These are phyloP conservation scores for Trichophaea hybrida DNA, from an alignment of 2,329 filamentous ascomycete genomes.

Conservation along the genomic window DNA sequence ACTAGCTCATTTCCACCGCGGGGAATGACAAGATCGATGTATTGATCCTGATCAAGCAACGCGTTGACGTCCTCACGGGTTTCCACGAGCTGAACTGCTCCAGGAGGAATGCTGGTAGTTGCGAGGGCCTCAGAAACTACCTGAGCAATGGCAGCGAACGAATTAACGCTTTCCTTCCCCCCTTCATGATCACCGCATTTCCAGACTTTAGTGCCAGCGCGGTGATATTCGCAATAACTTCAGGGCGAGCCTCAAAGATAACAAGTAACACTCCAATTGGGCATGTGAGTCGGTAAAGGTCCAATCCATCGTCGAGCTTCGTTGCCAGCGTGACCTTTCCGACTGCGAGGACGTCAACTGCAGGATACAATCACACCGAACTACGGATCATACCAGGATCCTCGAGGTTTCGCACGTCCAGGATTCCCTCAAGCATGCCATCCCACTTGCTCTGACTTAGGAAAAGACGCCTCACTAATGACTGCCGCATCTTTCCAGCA, in stretches of 20 bases:
- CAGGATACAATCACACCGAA: slow-evolving; percentile 1
- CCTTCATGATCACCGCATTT: slow-evolving; percentile 93
- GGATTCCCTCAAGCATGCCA: slow-evolving; percentile 90
- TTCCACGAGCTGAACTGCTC: slow-evolving; percentile 82
- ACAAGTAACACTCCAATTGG: slow-evolving; percentile 96
- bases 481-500: slow-evolving; percentile 61
- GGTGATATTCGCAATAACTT: slow-evolving; percentile 97
- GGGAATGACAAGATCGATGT: slow-evolving; percentile 91
- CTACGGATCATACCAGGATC: slow-evolving; percentile 52
- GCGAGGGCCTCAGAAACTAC: slow-evolving; percentile 68
- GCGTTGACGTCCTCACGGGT: slow-evolving; percentile 81
- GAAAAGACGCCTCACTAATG: slow-evolving; percentile 77
- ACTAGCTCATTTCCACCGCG: slow-evolving; percentile 83
- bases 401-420: slow-evolving; percentile 68
- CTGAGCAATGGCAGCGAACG: slow-evolving; percentile 79
- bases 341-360: slow-evolving; percentile 38
- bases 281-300: slow-evolving; percentile 76
- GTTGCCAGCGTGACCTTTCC: slow-evolving; percentile 74
- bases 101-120: slow-evolving; percentile 61
- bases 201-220: slow-evolving; percentile 92
- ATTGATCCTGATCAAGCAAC: slow-evolving; percentile 68
- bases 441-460: slow-evolving; percentile 86
- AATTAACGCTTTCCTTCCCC: slow-evolving; percentile 90
- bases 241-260: slow-evolving; percentile 93
- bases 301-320: slow-evolving; percentile 69